These are phyloP conservation scores for Sugiyamaella paludigena DNA, from an alignment of 1,139 yeast species.

Conservation along the genomic window DNA sequence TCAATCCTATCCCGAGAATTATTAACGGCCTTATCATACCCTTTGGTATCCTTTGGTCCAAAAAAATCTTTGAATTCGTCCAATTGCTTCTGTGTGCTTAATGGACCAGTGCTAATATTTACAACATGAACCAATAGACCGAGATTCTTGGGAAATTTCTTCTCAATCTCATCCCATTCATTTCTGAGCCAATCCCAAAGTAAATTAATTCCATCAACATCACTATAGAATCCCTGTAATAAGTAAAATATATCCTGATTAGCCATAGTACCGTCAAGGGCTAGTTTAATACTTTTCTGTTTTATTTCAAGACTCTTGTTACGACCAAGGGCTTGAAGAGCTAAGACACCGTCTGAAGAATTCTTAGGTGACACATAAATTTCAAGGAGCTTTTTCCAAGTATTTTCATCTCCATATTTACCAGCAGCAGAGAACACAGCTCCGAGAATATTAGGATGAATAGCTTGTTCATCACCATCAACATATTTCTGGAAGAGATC, in stretches of 20 bases:
- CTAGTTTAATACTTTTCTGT: conserved; percentile 57
- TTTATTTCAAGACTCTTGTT: conserved; percentile 58
- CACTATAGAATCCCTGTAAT: conserved; percentile 67
- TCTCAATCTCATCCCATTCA: conserved; percentile 67
- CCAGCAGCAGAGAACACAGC: neutral
- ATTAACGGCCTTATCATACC: conserved; percentile 69
- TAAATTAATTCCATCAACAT: conserved; percentile 59
- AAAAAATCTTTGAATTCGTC: conserved; percentile 62
- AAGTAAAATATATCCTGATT: conserved; percentile 73
- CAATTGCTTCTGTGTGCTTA: conserved; percentile 59
- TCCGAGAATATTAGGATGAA: neutral
- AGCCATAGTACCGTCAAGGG: conserved; percentile 66
- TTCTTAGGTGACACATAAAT: conserved; percentile 48
- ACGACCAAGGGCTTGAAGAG: conserved; percentile 72
- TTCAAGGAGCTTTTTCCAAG: neutral
- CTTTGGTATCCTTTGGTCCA: conserved; percentile 58
- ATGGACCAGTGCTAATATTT: conserved; percentile 58
- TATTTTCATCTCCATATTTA: neutral
- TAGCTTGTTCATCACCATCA: neutral
- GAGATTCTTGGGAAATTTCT: conserved; percentile 73
- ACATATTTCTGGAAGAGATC: conserved; percentile 56
- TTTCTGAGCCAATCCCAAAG: conserved; percentile 70
- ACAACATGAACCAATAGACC: conserved; percentile 77
- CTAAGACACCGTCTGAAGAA: conserved; percentile 72
- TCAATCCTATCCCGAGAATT: conserved; percentile 66